These are phyloP conservation scores for Akanthomyces lecanii DNA, from an alignment of 2,329 filamentous ascomycete species.

Conservation along the genomic window DNA sequence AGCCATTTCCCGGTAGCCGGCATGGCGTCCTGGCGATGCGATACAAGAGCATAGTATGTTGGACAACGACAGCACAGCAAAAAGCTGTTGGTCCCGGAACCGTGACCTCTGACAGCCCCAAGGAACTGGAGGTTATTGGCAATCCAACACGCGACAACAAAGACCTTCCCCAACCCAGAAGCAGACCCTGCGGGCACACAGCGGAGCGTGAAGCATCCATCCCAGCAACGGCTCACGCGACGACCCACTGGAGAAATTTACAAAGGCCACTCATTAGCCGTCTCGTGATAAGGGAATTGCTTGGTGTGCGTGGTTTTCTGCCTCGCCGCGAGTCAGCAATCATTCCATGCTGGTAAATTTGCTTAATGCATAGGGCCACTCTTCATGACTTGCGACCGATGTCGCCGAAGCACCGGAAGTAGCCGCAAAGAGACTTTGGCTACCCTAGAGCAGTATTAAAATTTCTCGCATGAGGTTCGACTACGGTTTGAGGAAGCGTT, in stretches of 20 bases:
- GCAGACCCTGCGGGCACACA: background rate
- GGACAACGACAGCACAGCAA: background rate
- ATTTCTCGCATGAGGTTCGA: background rate
- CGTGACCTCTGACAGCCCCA: background rate
- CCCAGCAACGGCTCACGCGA: background rate
- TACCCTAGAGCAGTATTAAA: background rate
- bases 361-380: background rate
- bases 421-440: background rate
- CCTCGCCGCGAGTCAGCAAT: background rate
- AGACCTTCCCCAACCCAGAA: background rate
- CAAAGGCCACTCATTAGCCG: conserved; percentile 4
- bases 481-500: background rate
- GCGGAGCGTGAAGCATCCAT: background rate
- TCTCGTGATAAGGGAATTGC: background rate
- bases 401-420: background rate
- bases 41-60: background rate
- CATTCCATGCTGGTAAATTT: background rate
- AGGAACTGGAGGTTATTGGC: background rate
- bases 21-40: background rate
- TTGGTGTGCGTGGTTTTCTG: background rate
- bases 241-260: conserved; percentile 8
- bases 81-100: background rate
- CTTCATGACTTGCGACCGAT: background rate
- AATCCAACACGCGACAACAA: background rate
- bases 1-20: background rate